phyloP scores from a whole-genome alignment of 139 green algal species.

The Closterium sp. region DNA sequence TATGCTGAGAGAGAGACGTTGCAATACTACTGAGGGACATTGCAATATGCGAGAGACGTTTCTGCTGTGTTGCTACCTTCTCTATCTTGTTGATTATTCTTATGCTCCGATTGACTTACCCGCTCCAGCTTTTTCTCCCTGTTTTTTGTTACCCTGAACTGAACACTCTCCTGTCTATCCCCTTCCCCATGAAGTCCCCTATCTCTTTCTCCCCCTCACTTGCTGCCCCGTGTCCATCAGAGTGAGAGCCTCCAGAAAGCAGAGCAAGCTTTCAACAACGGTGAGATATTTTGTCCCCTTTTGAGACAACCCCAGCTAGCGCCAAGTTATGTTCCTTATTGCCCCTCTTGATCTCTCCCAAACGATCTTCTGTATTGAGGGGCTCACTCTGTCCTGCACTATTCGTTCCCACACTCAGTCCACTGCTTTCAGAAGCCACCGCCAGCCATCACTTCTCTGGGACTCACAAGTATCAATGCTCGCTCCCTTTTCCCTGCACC shows the following conservation, averaged over 20 bases:
- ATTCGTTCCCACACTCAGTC: too few relatives aligned
- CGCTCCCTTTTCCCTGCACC: background rate
- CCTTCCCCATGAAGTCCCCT: too few relatives aligned
- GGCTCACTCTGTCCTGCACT: too few relatives aligned
- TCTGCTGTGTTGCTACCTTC: background rate
- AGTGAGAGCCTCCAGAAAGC: background rate
- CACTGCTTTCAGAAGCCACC: background rate
- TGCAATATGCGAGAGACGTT: background rate
- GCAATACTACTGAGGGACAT: background rate
- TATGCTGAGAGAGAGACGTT: too few relatives aligned
- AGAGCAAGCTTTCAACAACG: background rate
- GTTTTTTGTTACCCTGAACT: too few relatives aligned
- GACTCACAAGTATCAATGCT: background rate
- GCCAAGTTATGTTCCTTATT: too few relatives aligned
- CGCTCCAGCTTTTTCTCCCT: background rate
- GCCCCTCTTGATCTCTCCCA: too few relatives aligned
- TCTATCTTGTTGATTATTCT: background rate
- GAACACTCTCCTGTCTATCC: background rate
- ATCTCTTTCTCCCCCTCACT: too few relatives aligned
- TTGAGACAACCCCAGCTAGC: too few relatives aligned
- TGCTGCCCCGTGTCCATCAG: background rate
- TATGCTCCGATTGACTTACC: background rate
- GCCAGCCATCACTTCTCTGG: background rate
- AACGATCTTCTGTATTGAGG: too few relatives aligned
- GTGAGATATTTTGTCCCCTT: too few relatives aligned